phyloP scores from a whole-genome alignment of 495 filamentous ascomycete species.

The Articulospora tetracladia region DNA sequence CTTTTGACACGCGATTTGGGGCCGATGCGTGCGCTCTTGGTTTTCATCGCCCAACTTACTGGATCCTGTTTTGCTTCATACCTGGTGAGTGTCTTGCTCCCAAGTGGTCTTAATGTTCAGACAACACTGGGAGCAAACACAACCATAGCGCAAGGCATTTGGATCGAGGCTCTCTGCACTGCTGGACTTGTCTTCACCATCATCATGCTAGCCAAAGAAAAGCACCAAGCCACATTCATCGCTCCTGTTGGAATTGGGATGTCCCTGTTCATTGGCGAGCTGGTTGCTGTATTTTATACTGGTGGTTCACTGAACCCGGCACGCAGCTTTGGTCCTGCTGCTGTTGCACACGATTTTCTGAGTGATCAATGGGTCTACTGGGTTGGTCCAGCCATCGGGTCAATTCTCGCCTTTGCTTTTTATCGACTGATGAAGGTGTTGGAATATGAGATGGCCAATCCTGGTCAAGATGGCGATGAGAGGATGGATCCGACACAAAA shows the following conservation, averaged over 20 bases:
- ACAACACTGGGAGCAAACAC: slow-evolving; percentile 38
- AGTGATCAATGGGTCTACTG: slow-evolving; percentile 70
- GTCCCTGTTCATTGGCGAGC: slow-evolving; percentile 45
- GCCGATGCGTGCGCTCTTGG: slow-evolving; percentile 41
- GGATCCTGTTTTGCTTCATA: slow-evolving; percentile 51
- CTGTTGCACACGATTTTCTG: slow-evolving; percentile 60
- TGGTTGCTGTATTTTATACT: slow-evolving; percentile 60
- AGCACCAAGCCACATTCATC: slow-evolving; percentile 45
- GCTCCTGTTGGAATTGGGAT: slow-evolving; percentile 51
- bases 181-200: slow-evolving; percentile 49
- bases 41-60: slow-evolving; percentile 51
- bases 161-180: slow-evolving; percentile 52
- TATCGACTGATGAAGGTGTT: slow-evolving; percentile 62
- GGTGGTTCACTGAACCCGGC: slow-evolving; percentile 74
- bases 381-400: slow-evolving; percentile 53
- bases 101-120: slow-evolving; percentile 41
- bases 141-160: slow-evolving; percentile 43
- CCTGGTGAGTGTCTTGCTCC: slow-evolving; percentile 50
- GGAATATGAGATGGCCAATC: slow-evolving; percentile 74
- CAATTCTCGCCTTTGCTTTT: slow-evolving; percentile 61
- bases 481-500: slow-evolving; percentile 13
- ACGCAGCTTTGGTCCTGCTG: slow-evolving; percentile 66
- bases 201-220: slow-evolving; percentile 54
- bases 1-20: slow-evolving; percentile 49
- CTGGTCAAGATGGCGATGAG: slow-evolving; percentile 52